Evolutionary conservation across 2,329 filamentous ascomycete species (phyloP), one percentile per base, ranked within the genome.

Genomic region (Exserohilum rostratum): DNA sequence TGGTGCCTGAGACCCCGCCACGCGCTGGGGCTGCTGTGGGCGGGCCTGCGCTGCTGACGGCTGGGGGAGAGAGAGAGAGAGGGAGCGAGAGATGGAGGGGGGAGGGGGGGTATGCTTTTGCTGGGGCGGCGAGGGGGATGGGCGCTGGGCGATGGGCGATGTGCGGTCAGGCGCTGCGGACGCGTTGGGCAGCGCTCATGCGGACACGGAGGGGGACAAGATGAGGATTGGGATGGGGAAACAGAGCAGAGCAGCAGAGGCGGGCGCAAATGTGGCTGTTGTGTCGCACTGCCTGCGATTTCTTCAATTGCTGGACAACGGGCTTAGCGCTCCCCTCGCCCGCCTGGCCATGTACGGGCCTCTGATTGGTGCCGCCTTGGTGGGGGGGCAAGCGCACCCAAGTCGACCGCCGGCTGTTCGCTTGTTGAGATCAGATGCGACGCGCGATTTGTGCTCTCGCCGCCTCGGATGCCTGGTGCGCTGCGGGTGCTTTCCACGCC

Each of bases 1-100:
- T 87, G 65, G 68, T 84, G 74, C 46, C 49, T 61, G 62, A 66
- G 17, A n/a, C 63, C 65, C 68, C 71, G 68, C 67, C 68, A 62
- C 67, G 66, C 57, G 67, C 51, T 60, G 67, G 60, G 58, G 39
- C 25, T 38, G 43, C 40, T 37, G 35, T 44, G 54, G 57, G 51
- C 46, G 61, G 52, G 53, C 42, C 38, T 53, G 61, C 34, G 56
- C 22, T 25, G 22, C 22, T 25, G 22, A 25, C 22, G 22, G 4
- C 22, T 4, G 22, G 22, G 22, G 22, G 22, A 25, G 22, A 7
- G 22, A 7, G 7, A 7, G 22, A 7, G 7, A 5, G 22, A 7
- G 22, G 7, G 22, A 25, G 22, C 4, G 22, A 25, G 22, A 7
- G 22, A 25, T 25, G 22, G 22, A 7, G 7, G 22, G 22, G 38